Evolutionary conservation across 2,329 filamentous ascomycete species (phyloP).

Genomic region (Exophiala oligosperma): DNA sequence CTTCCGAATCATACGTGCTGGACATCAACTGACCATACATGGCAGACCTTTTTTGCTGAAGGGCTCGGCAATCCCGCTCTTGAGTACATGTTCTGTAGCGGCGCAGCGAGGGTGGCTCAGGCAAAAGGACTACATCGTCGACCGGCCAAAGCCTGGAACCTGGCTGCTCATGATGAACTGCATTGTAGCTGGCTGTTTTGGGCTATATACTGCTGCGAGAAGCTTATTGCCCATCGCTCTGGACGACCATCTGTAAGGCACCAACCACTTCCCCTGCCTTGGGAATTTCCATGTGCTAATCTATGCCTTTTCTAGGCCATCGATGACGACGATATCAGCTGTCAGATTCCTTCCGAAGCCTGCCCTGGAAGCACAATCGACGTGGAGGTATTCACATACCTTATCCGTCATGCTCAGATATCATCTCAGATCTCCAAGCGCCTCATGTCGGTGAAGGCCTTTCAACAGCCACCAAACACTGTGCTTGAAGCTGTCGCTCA

Average conservation of each 20-base stretch:
- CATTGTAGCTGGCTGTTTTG: slow-evolving; percentile 5
- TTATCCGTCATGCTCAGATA: slow-evolving; percentile 1
- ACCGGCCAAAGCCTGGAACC: not conserved
- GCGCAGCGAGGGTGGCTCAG: not conserved
- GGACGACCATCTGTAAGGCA: slow-evolving; percentile 7
- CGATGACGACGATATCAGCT: slow-evolving; percentile 8
- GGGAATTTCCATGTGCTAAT: not conserved
- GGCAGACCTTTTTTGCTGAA: not conserved
- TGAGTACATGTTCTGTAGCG: slow-evolving; percentile 3
- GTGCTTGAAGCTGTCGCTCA: not conserved
- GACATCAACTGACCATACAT: not conserved
- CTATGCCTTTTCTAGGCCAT: not conserved
- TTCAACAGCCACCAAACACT: not conserved
- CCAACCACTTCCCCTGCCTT: not conserved
- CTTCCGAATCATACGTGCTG: not conserved
- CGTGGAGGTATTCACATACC: not conserved
- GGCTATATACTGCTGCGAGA: slow-evolving; percentile 7
- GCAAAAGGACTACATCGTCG: slow-evolving; percentile 5
- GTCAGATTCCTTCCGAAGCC: not conserved
- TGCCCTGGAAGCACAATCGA: not conserved
- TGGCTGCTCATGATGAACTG: not conserved
- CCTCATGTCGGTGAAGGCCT: not conserved
- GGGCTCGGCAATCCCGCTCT: not conserved
- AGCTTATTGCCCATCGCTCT: slow-evolving; percentile 3
- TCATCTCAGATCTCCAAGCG: not conserved